Base-by-base conservation (phyloP, 2,329 filamentous ascomycete species). In the Verruconis gallopava region DNA sequence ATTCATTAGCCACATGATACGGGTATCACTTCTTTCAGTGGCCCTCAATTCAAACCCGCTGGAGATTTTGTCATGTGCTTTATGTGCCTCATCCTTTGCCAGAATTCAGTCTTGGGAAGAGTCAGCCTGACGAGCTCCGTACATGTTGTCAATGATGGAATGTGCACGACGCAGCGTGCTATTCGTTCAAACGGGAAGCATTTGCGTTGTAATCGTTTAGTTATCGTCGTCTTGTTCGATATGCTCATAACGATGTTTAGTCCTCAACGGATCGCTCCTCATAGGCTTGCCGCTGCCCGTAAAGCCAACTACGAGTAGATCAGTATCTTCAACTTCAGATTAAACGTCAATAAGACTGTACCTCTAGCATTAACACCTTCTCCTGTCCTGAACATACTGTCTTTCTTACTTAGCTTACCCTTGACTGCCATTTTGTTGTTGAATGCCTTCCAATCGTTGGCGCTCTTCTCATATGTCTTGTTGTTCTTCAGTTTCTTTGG, bases 371-470 rank as follows among this genome's bases (percentile, higher is more conserved):
- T 75, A 18, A 91, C 73, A 47, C 85, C 80, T 21, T 93, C 86
- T 0, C 86, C 85, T 2, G 88, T 95, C 37, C 88, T 79, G 60
- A 95, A 95, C 88, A 95, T 95, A 69, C 85, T 93, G 38, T 94
- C 85, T 64, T 94, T 94, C 66, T 89, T 89, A 56, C 85, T 88
- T n/a, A 67, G 64, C 46, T 67, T 59, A n/a, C 25, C 25, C 55
- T 76, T 78, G 45, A 53, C 49, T 18, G 42, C 51, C n/a, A 52
- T 58, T 11, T 69, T 68, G 60, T 93, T 94, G 55, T 72, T 70
- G 61, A 94, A 98, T 49, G 93, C 84, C 58, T 95, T 82, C 91
- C 91, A 98, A 58, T 91, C 94, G 55, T 67, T 83, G 68, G 94
- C 93, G 55, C 82, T 81, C 48, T 79, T 83, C 65, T 96, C 89